Conservation (phyloP, 768 basidiomycete genomes). For the Thelephora aurantiotincta region DNA sequence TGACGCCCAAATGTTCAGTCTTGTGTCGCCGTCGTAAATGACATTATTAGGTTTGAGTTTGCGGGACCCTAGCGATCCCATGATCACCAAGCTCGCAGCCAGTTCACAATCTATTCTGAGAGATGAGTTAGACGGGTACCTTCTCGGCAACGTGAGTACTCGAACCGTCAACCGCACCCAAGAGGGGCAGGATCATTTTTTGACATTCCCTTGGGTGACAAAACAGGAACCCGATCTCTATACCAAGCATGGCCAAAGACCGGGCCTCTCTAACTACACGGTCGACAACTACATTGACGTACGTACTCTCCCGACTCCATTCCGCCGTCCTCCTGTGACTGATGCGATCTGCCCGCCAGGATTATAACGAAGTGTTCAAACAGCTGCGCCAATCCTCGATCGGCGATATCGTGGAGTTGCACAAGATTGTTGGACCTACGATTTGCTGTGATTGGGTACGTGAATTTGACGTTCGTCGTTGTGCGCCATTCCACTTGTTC, state of each 20-base stretch:
- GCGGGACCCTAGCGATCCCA: conserved; percentile 23
- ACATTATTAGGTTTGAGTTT: conserved; percentile 36
- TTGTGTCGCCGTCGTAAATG: not conserved
- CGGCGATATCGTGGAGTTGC: conserved; percentile 23
- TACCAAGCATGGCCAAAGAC: conserved; percentile 25
- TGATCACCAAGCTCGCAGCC: conserved; percentile 18
- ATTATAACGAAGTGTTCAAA: conserved; percentile 23
- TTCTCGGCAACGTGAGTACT: conserved; percentile 33
- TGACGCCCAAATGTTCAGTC: conserved; percentile 4
- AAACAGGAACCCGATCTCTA: conserved; percentile 49
- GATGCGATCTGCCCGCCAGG: conserved; percentile 16
- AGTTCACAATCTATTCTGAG: conserved; percentile 24
- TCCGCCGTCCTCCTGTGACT: not conserved
- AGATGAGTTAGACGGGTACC: conserved; percentile 26
- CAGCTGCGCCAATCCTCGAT: conserved; percentile 22
- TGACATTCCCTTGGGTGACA: not conserved
- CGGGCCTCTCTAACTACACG: conserved; percentile 31
- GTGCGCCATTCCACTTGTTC: not conserved
- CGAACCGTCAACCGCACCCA: not conserved
- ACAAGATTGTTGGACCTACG: conserved; percentile 33
- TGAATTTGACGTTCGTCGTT: not conserved
- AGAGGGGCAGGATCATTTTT: not conserved
- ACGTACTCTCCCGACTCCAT: conserved; percentile 6
- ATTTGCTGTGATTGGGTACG: conserved; percentile 39
- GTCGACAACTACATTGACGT: conserved; percentile 31